Percentiles rank a stretch among this genome's conserved stretches.
These are phyloP conservation scores for Micractinium conductrix DNA, from an alignment of 139 green algal genomes.

Conservation along the genomic window DNA sequence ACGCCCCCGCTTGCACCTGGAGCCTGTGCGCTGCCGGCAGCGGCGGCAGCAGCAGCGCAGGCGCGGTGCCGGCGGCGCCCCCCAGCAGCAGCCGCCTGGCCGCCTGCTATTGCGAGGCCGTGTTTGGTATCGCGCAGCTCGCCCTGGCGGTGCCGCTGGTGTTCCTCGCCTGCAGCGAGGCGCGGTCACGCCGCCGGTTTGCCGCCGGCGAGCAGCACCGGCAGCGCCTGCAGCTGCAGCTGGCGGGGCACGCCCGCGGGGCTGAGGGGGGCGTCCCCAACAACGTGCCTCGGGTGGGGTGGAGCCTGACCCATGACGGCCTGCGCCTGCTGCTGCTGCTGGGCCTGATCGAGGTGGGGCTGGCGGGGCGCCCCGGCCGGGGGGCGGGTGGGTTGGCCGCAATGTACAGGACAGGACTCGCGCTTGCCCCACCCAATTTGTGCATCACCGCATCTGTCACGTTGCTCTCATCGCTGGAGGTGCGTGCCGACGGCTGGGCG, in stretches of 20 bases:
- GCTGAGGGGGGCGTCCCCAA: too few species aligned
- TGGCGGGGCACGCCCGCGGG: not conserved
- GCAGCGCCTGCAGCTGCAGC: not conserved
- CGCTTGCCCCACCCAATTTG: too few species aligned
- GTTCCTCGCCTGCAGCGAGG: not conserved
- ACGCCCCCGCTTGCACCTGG: not conserved
- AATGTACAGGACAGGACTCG: too few species aligned
- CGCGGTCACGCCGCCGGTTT: not conserved
- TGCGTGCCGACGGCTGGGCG: too few species aligned
- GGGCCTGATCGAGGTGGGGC: not conserved
- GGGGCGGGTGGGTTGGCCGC: not conserved
- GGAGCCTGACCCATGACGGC: not conserved
- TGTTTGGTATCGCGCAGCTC: slow-evolving; percentile 6
- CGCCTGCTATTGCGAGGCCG: slow-evolving; percentile 18
- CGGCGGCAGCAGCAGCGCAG: not conserved
- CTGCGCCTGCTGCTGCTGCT: slow-evolving; percentile 16
- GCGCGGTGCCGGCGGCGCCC: not conserved
- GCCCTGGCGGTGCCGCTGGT: not conserved
- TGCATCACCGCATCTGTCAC: too few species aligned
- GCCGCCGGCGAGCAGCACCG: not conserved
- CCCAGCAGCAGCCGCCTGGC: not conserved
- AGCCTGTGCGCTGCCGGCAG: not conserved
- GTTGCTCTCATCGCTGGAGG: too few species aligned
- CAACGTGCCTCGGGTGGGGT: not conserved
- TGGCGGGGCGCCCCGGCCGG: too few species aligned